Base-by-base conservation (phyloP, 1,284 basidiomycete species). In the Phlebopus sp. region DNA sequence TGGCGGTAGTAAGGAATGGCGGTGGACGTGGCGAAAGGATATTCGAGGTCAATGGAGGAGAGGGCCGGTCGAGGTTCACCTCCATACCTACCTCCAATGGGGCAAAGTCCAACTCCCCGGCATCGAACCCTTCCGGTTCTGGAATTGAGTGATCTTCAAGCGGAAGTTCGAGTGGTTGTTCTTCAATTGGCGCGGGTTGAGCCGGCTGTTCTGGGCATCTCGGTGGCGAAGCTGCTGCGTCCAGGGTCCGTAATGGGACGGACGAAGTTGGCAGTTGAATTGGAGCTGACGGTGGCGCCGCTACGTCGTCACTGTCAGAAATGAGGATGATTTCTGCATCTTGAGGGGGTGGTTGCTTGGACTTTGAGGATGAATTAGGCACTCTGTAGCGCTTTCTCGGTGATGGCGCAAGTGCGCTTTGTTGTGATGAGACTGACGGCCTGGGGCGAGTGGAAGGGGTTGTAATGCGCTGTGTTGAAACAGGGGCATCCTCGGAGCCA, bases 291-390 rank as follows among this genome's bases (percentile, higher is more conserved):
- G 40, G 18, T 15, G 37, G 15, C n/a, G 6, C 39, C 15, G 23
- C 1, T 13, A 56, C 59, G 1, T 55, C 52, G 0, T 66, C 62
- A 15, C 63, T 67, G 18, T 68, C 66, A n/a, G 44, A 39, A 14
- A 68, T 44, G 10, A 47, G 56, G 19, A 64, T 64, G 11, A 68
- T 57, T 30, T 67, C 66, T 5, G 5, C 51, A 11, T 46, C 25
- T 21, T 4, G 8, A 25, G 53, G 56, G 1, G 51, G 59, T n/a
- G 49, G 49, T 21, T 3, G 29, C 21, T 47, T 30, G 18, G 37
- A 29, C 19, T 37, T 56, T 21, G 25, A 18, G 5, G 21, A 38
- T 29, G 27, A 29, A 29, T 8, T 29, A 29, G 27, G 27, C 8
- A 8, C 27, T 8, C 10, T 29, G 27, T 29, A 29, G 10, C 27